These are phyloP conservation scores for Mariannaea elegans DNA, from an alignment of 2,329 filamentous ascomycete species.

Conservation along the genomic window DNA sequence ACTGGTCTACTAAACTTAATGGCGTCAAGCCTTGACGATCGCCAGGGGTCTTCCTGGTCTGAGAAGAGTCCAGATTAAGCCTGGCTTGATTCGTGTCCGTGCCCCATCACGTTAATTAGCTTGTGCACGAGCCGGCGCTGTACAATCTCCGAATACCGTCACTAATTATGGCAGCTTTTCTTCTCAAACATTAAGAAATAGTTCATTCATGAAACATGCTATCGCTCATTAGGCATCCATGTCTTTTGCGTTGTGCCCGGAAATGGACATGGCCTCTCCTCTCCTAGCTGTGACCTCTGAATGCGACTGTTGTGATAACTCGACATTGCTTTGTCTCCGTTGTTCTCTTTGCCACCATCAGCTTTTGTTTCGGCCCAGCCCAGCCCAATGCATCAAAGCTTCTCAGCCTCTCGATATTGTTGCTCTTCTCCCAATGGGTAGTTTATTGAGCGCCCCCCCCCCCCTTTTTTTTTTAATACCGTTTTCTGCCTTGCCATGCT, in stretches of 20 bases:
- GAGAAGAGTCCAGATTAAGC: too few relatives aligned
- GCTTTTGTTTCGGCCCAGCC: neutral
- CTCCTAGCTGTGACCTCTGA: neutral
- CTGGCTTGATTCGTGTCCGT: too few relatives aligned
- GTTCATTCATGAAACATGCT: constrained; percentile 16
- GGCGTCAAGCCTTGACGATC: too few relatives aligned
- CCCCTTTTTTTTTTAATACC: neutral
- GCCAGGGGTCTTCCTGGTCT: too few relatives aligned
- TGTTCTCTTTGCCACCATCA: constrained; percentile 3
- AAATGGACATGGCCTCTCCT: constrained; percentile 4
- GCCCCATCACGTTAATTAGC: too few relatives aligned
- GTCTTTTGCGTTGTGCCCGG: neutral
- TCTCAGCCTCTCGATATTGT: neutral
- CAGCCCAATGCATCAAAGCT: neutral
- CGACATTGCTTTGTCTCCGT: constrained; percentile 3
- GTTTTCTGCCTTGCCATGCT: constrained; percentile 3
- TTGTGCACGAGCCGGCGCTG: too few relatives aligned
- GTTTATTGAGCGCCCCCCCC: neutral
- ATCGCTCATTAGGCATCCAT: constrained; percentile 12
- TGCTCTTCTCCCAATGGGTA: neutral
- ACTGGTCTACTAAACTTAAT: too few relatives aligned
- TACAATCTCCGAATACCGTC: too few relatives aligned
- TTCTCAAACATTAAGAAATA: too few relatives aligned
- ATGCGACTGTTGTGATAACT: constrained; percentile 10
- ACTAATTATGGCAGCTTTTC: too few relatives aligned